These are phyloP conservation scores for Oidiodendron maius DNA, from an alignment of 495 filamentous ascomycete species.

Conservation along the genomic window DNA sequence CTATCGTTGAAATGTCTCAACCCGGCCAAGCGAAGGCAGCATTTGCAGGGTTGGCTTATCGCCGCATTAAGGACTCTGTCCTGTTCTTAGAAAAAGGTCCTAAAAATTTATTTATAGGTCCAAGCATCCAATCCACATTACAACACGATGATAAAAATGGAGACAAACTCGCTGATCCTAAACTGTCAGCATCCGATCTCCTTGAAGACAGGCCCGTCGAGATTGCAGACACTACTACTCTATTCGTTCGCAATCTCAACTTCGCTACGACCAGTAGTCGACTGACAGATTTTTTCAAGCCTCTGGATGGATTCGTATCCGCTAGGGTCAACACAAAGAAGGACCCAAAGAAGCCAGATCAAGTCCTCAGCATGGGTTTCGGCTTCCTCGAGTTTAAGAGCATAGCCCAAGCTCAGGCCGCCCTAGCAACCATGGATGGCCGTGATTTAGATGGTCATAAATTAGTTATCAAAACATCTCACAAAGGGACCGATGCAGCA, in stretches of 20 bases:
- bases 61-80: conserved; percentile 83
- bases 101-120: conserved; percentile 63
- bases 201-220: conserved; percentile 52
- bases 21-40: conserved; percentile 73
- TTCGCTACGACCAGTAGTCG: conserved; percentile 78
- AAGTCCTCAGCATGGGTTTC: conserved; percentile 90
- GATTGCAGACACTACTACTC: conserved; percentile 59
- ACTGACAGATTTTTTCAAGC: conserved; percentile 67
- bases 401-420: conserved; percentile 70
- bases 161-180: conserved; percentile 21
- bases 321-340: conserved; percentile 82
- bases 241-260: conserved; percentile 90
- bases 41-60: conserved; percentile 77
- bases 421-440: conserved; percentile 78
- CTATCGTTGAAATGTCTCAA: conserved; percentile 80
- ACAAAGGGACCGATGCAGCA: conserved; percentile 78
- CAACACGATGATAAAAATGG: conserved; percentile 17
- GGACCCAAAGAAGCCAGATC: conserved; percentile 76
- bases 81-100: conserved; percentile 93
- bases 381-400: conserved; percentile 87
- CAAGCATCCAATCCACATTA: conserved; percentile 22
- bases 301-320: conserved; percentile 79
- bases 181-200: conserved; percentile 35
- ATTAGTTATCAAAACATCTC: conserved; percentile 74
- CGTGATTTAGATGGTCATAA: conserved; percentile 80